phyloP scores from a whole-genome alignment of 495 filamentous ascomycete species.

The Aspergillus bertholletiae region DNA sequence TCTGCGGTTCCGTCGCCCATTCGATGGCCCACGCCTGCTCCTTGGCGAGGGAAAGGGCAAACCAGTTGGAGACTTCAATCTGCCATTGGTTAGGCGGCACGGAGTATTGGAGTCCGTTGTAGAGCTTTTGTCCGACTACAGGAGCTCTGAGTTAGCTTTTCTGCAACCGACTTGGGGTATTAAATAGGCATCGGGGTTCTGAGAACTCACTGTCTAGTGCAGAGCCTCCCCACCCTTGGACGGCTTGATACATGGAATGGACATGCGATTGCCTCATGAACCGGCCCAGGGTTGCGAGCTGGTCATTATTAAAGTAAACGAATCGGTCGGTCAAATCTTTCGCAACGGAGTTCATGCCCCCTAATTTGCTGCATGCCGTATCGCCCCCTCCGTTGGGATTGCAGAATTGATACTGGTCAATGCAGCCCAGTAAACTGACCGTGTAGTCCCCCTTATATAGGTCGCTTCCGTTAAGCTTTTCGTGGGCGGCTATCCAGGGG shows the following conservation, averaged over 20 bases:
- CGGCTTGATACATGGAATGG: neutral
- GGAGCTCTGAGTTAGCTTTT: neutral
- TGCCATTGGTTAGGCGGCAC: slow-evolving; percentile 31
- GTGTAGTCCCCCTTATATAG: neutral
- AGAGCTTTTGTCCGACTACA: neutral
- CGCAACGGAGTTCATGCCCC: neutral
- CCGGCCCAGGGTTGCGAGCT: neutral
- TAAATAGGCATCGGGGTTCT: neutral
- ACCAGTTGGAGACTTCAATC: slow-evolving; percentile 26
- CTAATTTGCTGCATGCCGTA: neutral
- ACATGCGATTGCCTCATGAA: neutral
- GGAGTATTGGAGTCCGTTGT: slow-evolving; percentile 1
- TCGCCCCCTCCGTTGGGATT: slow-evolving; percentile 1
- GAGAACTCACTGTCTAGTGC: neutral
- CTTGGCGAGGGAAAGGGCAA: slow-evolving; percentile 19
- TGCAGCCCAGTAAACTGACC: slow-evolving; percentile 15
- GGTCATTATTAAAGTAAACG: neutral
- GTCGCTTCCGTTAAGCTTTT: neutral
- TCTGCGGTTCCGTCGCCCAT: slow-evolving; percentile 20
- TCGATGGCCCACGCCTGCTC: slow-evolving; percentile 20
- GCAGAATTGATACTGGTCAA: slow-evolving; percentile 20
- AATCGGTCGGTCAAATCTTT: neutral
- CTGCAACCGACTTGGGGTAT: neutral
- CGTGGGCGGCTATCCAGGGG: slow-evolving; percentile 15
- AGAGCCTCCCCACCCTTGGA: slow-evolving; percentile 1